Evolutionary conservation across 169 alveolate genomes (phyloP).

Genomic region (Plasmodium billcollinsi): DNA sequence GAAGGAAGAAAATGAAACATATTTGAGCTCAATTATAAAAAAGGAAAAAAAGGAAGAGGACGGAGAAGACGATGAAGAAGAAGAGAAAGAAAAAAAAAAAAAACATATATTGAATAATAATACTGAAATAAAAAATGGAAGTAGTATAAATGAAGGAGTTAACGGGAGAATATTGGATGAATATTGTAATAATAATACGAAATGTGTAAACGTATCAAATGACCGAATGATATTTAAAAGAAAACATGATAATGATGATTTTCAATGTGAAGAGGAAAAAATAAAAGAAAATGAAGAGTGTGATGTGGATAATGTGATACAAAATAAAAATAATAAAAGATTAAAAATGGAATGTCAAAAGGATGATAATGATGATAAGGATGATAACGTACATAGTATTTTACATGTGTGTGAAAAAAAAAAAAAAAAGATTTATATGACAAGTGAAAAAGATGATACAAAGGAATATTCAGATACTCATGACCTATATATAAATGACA

Average conservation of each 20-base stretch:
- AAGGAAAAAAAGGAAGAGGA: not conserved
- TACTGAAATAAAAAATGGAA: not conserved
- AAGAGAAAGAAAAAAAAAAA: not conserved
- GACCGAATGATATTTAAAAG: too few relatives aligned
- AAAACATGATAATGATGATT: not conserved
- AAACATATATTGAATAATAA: not conserved
- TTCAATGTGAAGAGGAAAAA: not conserved
- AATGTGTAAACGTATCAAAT: not conserved
- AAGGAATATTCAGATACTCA: not conserved
- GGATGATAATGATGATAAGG: not conserved
- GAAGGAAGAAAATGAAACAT: slow-evolving; percentile 2
- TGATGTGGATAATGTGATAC: not conserved
- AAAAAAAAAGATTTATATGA: not conserved
- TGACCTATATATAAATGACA: not conserved
- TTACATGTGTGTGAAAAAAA: not conserved
- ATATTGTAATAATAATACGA: not conserved
- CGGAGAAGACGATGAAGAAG: not conserved
- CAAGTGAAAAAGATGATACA: not conserved
- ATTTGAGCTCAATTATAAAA: not conserved
- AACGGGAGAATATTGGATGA: not conserved
- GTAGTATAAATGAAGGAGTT: not conserved
- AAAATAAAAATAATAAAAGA: not conserved
- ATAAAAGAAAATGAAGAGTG: not conserved
- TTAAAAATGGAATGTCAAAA: not conserved
- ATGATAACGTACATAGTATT: not conserved